These are phyloP conservation scores for Aechmea fasciata DNA, from an alignment of 176 grass and related monocot genomes.

Conservation along the genomic window DNA sequence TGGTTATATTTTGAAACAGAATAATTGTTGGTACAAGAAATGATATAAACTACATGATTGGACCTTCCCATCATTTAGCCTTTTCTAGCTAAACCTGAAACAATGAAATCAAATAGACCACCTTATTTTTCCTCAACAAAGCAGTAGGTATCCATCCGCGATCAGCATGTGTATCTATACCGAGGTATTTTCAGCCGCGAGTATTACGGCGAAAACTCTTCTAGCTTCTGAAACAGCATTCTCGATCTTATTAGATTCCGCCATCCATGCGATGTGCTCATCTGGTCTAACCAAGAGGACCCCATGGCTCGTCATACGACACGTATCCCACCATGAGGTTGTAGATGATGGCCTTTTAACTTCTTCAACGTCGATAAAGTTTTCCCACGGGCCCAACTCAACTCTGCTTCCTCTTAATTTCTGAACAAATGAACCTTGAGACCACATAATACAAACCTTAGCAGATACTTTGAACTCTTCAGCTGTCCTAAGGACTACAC, in stretches of 20 bases:
- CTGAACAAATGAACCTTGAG: conserved; percentile 28
- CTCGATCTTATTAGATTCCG: conserved; percentile 29
- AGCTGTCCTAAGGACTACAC: conserved; percentile 33
- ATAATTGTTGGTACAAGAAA: too few species aligned
- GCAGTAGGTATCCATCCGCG: background rate
- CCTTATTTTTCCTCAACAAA: too few species aligned
- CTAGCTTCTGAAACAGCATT: conserved; percentile 36
- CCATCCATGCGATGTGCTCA: conserved; percentile 81
- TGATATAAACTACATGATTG: too few species aligned
- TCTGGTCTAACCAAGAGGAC: conserved; percentile 77
- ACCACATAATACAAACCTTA: conserved; percentile 80
- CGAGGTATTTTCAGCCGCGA: conserved; percentile 16
- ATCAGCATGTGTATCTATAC: background rate
- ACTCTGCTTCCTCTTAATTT: conserved; percentile 25
- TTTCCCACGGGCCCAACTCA: conserved; percentile 45
- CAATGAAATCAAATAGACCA: too few species aligned
- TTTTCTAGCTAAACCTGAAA: too few species aligned
- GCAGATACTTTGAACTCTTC: conserved; percentile 40
- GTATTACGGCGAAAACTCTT: conserved; percentile 41
- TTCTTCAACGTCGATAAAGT: conserved; percentile 57
- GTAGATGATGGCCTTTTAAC: conserved; percentile 8
- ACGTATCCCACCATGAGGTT: conserved; percentile 79
- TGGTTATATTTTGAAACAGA: too few species aligned
- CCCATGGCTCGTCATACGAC: conserved; percentile 36
- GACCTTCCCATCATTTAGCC: too few species aligned